Conservation (phyloP, 2,329 filamentous ascomycete genomes). For the Cytospora leucostoma region DNA sequence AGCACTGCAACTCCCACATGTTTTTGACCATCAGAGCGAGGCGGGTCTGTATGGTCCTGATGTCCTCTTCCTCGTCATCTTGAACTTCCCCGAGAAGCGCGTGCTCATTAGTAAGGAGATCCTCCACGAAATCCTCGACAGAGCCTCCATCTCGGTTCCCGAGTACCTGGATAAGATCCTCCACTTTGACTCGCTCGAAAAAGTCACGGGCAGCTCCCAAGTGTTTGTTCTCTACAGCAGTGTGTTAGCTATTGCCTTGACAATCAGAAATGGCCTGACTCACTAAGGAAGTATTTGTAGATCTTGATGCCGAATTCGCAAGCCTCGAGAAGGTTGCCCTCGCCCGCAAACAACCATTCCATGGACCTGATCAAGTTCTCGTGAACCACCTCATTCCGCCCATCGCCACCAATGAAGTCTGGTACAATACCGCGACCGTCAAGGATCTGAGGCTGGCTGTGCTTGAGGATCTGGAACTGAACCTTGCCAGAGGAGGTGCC, state of each 20-base stretch:
- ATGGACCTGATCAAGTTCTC: conserved; percentile 74
- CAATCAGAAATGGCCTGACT: conserved; percentile 42
- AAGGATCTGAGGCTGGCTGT: conserved; percentile 52
- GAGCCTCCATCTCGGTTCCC: conserved; percentile 42
- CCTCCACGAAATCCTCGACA: conserved; percentile 46
- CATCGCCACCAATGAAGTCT: conserved; percentile 71
- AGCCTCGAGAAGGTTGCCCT: conserved; percentile 45
- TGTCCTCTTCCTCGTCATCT: conserved; percentile 37
- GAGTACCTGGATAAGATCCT: conserved; percentile 48
- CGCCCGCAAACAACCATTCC: conserved; percentile 80
- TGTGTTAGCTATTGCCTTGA: conserved; percentile 30
- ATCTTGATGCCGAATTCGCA: conserved; percentile 60
- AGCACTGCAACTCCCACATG: conserved; percentile 68
- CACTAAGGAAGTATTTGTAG: conserved; percentile 84
- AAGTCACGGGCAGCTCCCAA: conserved; percentile 58
- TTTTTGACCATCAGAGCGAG: conserved; percentile 37
- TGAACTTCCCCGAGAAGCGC: conserved; percentile 22
- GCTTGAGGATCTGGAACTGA: conserved; percentile 54
- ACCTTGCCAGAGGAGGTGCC: conserved; percentile 43
- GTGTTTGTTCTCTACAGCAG: conserved; percentile 47
- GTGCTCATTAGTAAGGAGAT: conserved; percentile 35
- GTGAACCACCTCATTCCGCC: conserved; percentile 25
- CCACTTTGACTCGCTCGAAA: conserved; percentile 52
- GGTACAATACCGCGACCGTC: conserved; percentile 66
- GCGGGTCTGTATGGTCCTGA: conserved; percentile 53